Conservation (phyloP, 2,329 filamentous ascomycete genomes). For the Calonectria henricotiae region DNA sequence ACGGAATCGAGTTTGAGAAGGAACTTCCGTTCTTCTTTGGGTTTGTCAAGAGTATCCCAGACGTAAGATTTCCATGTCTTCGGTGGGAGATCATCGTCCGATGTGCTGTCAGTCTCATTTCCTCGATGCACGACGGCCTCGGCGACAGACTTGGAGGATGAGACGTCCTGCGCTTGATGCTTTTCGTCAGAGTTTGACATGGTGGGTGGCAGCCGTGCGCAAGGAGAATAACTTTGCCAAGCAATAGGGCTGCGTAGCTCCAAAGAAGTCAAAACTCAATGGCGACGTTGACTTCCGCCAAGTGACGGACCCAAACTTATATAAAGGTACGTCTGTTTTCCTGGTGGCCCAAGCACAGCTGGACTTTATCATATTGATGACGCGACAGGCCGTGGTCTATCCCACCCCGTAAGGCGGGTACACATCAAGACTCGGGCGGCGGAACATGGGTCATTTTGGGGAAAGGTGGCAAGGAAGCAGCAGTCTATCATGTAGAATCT, state of each 20-base stretch:
- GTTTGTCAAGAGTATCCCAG: constrained; percentile 67
- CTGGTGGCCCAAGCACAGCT: constrained; percentile 12
- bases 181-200: constrained; percentile 36
- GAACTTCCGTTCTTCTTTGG: constrained; percentile 60
- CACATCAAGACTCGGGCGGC: not conserved
- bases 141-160: constrained; percentile 32
- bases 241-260: not conserved
- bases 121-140: constrained; percentile 31
- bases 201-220: not conserved
- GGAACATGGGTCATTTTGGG: constrained; percentile 17
- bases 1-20: constrained; percentile 63
- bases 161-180: constrained; percentile 17
- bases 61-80: constrained; percentile 66
- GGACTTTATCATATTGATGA: constrained; percentile 27
- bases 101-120: constrained; percentile 35
- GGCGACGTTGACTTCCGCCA: not conserved
- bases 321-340: not conserved
- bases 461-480: not conserved
- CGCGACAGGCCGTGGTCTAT: constrained; percentile 33
- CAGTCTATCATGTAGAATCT: constrained; percentile 2
- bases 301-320: constrained; percentile 11
- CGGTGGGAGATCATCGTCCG: constrained; percentile 51
- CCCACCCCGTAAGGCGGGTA: constrained; percentile 10
- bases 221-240: not conserved
- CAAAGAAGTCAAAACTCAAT: not conserved